A percentile compares a stretch with the other conserved stretches of the same genome.
These are phyloP conservation scores for Trapa incisa DNA, from an alignment of 345 rosid species.

Conservation along the genomic window DNA sequence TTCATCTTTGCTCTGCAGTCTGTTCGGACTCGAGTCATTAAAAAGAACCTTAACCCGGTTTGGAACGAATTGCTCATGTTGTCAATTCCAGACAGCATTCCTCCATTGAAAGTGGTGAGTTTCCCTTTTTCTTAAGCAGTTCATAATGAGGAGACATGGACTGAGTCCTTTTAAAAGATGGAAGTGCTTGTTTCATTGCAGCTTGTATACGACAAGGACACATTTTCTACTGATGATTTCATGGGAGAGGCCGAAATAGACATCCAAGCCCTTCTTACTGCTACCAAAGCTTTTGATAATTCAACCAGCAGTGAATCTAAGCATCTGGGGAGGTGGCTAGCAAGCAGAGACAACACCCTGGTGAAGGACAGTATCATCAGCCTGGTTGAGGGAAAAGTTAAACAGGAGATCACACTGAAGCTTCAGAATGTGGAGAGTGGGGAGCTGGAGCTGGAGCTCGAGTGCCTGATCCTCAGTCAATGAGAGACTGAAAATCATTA, in stretches of 20 bases:
- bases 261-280: slow-evolving; percentile 71
- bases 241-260: slow-evolving; percentile 98
- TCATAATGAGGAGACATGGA: background rate
- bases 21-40: slow-evolving; percentile 79
- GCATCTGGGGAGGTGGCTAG: slow-evolving; percentile 56
- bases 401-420: slow-evolving; percentile 60
- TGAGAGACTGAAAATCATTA: no score
- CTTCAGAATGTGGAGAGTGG: slow-evolving; percentile 88
- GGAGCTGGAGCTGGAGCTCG: slow-evolving; percentile 69
- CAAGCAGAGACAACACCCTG: slow-evolving; percentile 39
- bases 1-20: slow-evolving; percentile 32
- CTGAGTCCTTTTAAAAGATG: background rate
- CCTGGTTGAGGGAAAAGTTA: slow-evolving; percentile 57
- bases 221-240: slow-evolving; percentile 71
- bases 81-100: slow-evolving; percentile 78
- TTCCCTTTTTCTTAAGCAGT: no score
- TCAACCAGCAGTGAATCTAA: slow-evolving; percentile 40
- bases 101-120: slow-evolving; percentile 33
- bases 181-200: slow-evolving; percentile 14
- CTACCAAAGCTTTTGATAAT: slow-evolving; percentile 60
- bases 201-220: slow-evolving; percentile 86
- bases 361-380: slow-evolving; percentile 60
- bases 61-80: slow-evolving; percentile 95
- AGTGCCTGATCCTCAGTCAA: slow-evolving; percentile 86
- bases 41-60: slow-evolving; percentile 88